Evolutionary conservation across 2,329 filamentous ascomycete species (phyloP).

Genomic region (Camptophora hylomeconis): DNA sequence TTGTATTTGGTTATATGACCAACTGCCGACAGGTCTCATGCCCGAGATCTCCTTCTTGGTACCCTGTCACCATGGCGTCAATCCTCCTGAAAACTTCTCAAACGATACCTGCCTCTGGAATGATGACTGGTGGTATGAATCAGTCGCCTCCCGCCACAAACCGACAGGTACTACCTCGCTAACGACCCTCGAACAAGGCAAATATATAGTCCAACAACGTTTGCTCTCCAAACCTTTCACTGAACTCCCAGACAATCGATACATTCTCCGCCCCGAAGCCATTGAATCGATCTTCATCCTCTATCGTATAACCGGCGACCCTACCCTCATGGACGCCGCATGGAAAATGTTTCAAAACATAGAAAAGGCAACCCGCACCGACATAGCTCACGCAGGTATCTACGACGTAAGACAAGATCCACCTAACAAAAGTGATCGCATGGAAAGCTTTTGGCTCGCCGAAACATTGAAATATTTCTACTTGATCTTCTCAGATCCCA

Average conservation of each 20-base stretch:
- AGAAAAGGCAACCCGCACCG: conserved; percentile 29
- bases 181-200: conserved; percentile 20
- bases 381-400: conserved; percentile 31
- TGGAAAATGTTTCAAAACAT: conserved; percentile 39
- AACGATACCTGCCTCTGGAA: conserved; percentile 27
- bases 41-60: conserved; percentile 45
- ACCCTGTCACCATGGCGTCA: conserved; percentile 26
- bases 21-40: conserved; percentile 45
- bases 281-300: conserved; percentile 50
- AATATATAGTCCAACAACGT: conserved; percentile 23
- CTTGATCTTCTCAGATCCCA: conserved; percentile 59
- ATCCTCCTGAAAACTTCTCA: conserved; percentile 20
- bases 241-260: conserved; percentile 42
- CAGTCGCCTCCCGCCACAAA: conserved; percentile 16
- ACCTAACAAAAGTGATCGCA: conserved; percentile 42
- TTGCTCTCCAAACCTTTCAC: conserved; percentile 43
- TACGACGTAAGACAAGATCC: conserved; percentile 23
- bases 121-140: conserved; percentile 21
- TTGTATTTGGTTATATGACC: conserved; percentile 49
- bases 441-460: conserved; percentile 85
- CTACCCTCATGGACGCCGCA: conserved; percentile 30
- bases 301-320: conserved; percentile 46
- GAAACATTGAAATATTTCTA: conserved; percentile 93
- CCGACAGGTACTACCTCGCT: conserved; percentile 3
- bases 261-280: conserved; percentile 51